These are phyloP conservation scores for Pezicula neosporulosa DNA, from an alignment of 2,329 filamentous ascomycete genomes.

Conservation along the genomic window DNA sequence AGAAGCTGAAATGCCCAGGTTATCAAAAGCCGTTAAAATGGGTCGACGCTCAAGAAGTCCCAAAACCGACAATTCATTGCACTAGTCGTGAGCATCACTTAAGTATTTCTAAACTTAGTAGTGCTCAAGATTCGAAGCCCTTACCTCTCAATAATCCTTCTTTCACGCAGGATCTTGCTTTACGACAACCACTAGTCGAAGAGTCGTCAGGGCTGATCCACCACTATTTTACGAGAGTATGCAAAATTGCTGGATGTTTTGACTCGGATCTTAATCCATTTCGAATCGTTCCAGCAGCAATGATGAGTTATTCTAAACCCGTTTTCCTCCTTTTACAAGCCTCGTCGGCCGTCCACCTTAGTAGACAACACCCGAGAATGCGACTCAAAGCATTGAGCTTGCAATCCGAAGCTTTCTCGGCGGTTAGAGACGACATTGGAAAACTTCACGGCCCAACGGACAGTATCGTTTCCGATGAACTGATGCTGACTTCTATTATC, in stretches of 20 bases:
- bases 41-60: not conserved
- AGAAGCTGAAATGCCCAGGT: conserved; percentile 7
- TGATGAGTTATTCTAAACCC: conserved; percentile 8
- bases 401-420: conserved; percentile 9
- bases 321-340: conserved; percentile 8
- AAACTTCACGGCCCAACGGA: not conserved
- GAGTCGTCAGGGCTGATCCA: conserved; percentile 5
- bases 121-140: not conserved
- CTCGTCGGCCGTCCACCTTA: conserved; percentile 7
- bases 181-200: not conserved
- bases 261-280: conserved; percentile 7
- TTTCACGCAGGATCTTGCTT: not conserved
- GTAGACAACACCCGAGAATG: conserved; percentile 5
- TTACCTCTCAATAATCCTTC: not conserved
- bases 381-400: conserved; percentile 6
- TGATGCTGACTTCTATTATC: conserved; percentile 8
- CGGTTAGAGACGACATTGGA: conserved; percentile 4
- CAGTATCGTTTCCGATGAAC: conserved; percentile 5
- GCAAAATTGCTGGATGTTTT: conserved; percentile 10
- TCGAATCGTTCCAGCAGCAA: conserved; percentile 4
- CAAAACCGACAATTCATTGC: not conserved
- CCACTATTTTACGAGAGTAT: conserved; percentile 8
- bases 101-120: not conserved
- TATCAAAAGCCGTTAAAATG: conserved; percentile 9
- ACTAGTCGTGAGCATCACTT: not conserved